Percentiles rank a stretch among this genome's conserved stretches.
Evolutionary conservation across 1,284 basidiomycete species (phyloP).

Genomic region (Sanghuangporus weigelae): DNA sequence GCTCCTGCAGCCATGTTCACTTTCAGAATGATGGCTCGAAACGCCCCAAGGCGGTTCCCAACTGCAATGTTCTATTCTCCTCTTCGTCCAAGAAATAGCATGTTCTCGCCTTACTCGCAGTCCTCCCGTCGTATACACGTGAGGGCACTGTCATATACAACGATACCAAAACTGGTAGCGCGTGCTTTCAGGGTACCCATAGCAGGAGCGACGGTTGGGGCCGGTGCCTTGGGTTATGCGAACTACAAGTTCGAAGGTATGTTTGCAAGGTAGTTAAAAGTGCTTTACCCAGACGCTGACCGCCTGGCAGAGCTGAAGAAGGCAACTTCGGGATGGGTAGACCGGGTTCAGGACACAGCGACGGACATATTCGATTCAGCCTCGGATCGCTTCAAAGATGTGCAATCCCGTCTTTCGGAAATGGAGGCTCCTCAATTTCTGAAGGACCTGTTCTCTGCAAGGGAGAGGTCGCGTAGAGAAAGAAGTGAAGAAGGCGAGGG

Average conservation of each 20-base stretch:
- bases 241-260: constrained; percentile 92
- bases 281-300: constrained; percentile 6
- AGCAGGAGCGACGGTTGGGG: constrained; percentile 81
- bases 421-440: constrained; percentile 68
- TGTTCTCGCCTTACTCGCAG: constrained; percentile 11
- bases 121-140: constrained; percentile 60
- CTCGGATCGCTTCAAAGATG: constrained; percentile 56
- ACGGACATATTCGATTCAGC: constrained; percentile 62
- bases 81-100: constrained; percentile 7
- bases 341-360: constrained; percentile 61
- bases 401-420: constrained; percentile 51
- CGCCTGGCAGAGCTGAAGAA: constrained; percentile 56
- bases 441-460: constrained; percentile 57
- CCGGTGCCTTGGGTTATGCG: constrained; percentile 86
- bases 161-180: constrained; percentile 77
- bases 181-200: constrained; percentile 82
- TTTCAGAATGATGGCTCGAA: constrained; percentile 13
- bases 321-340: constrained; percentile 61
- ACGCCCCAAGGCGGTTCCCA: constrained; percentile 4
- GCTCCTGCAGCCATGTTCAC: constrained; percentile 6
- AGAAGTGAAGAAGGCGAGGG: constrained; percentile 24
- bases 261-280: constrained; percentile 23
- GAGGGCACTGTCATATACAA: constrained; percentile 76
- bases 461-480: constrained; percentile 27
- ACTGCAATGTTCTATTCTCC: constrained; percentile 5